phyloP scores from a whole-genome alignment of 768 basidiomycete genomes.

The Kwoniella mangroviensis region DNA sequence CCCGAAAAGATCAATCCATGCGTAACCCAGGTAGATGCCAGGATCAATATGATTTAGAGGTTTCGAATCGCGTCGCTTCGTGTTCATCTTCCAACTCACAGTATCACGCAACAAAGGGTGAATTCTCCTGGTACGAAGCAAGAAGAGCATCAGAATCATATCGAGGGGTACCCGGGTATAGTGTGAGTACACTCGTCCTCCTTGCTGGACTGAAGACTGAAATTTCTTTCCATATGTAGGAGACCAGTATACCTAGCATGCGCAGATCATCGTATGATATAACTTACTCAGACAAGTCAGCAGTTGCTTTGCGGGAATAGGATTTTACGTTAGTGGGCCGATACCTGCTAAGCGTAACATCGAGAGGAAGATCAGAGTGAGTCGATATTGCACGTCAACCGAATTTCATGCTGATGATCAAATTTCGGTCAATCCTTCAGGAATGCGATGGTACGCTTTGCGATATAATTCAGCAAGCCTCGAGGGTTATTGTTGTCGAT shows the following conservation, averaged over 20 bases:
- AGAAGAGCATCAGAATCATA: too few species aligned
- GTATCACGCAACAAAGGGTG: too few species aligned
- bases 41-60: background rate
- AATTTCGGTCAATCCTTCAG: background rate
- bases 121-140: too few species aligned
- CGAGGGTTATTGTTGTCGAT: background rate
- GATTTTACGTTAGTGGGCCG: background rate
- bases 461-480: background rate
- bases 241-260: too few species aligned
- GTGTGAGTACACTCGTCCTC: too few species aligned
- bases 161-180: too few species aligned
- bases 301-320: too few species aligned
- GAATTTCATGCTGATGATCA: background rate
- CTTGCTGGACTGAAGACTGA: too few species aligned
- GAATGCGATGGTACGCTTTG: background rate
- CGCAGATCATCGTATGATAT: too few species aligned
- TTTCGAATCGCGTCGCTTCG: background rate
- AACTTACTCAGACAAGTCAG: background rate
- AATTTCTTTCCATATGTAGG: too few species aligned
- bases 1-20: background rate
- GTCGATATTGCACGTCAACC: background rate
- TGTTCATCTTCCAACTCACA: background rate
- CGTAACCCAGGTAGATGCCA: background rate
- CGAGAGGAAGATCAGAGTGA: constrained; percentile 3
- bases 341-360: background rate